A percentile compares a stretch with the other conserved stretches of the same genome.
These are phyloP conservation scores for Amauroascus niger DNA, from an alignment of 2,329 filamentous ascomycete genomes.

Conservation along the genomic window DNA sequence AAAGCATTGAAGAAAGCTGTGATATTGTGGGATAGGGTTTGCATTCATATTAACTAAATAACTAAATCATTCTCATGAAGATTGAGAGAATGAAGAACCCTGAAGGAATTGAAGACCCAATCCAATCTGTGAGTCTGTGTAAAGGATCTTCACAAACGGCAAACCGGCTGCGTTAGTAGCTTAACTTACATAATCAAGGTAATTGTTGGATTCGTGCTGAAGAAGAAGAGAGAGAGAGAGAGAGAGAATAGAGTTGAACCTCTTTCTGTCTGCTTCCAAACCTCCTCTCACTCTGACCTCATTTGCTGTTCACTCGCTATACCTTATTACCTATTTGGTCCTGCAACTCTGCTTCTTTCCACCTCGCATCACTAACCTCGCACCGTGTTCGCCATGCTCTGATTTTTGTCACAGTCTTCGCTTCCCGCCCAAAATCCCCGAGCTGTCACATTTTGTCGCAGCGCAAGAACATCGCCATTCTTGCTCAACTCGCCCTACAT, in stretches of 20 bases:
- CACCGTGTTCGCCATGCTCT: not conserved
- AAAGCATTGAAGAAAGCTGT: too few species aligned
- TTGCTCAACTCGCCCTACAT: not conserved
- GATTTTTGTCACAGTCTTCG: not conserved
- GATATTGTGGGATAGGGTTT: too few species aligned
- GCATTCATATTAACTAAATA: too few species aligned
- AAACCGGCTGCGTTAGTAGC: not conserved
- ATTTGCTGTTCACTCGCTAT: not conserved
- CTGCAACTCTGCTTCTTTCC: not conserved
- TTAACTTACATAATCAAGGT: not conserved
- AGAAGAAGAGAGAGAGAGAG: not conserved
- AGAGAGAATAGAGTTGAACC: too few species aligned
- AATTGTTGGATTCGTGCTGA: not conserved
- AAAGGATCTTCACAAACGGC: not conserved
- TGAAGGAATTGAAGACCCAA: not conserved
- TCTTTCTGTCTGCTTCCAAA: not conserved
- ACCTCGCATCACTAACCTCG: not conserved
- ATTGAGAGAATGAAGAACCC: too few species aligned
- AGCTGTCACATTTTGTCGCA: not conserved
- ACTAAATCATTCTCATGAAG: too few species aligned
- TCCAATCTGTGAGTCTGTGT: not conserved
- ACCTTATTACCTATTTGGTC: not conserved
- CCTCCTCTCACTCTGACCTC: not conserved
- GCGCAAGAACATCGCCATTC: not conserved
- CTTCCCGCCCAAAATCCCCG: not conserved